A percentile compares a stretch with the other conserved stretches of the same genome.
Evolutionary conservation across 2,329 filamentous ascomycete genomes (phyloP).

Genomic region (Xylariales sp.): DNA sequence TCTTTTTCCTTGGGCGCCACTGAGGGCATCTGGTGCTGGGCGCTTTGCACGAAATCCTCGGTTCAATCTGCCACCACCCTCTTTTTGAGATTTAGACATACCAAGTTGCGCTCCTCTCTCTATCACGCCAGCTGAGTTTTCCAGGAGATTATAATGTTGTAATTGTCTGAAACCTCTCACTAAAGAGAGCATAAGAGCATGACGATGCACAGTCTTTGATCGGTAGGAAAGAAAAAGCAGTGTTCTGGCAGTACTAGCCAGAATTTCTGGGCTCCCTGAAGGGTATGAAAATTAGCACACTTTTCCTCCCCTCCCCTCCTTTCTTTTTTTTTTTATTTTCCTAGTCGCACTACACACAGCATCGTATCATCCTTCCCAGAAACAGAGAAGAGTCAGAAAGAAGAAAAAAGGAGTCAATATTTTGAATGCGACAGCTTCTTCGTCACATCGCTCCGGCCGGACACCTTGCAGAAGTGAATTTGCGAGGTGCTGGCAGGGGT

Average conservation of each 20-base stretch:
- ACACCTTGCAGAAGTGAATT: conserved; percentile 10
- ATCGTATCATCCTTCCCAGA: background rate
- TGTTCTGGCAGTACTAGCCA: too few relatives aligned
- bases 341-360: conserved; percentile 1
- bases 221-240: conserved; percentile 4
- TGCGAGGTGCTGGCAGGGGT: conserved; percentile 6
- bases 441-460: background rate
- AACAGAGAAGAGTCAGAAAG: background rate
- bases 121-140: background rate
- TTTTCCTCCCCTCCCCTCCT: conserved; percentile 1
- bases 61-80: background rate
- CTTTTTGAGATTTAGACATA: conserved; percentile 3
- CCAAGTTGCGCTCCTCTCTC: background rate
- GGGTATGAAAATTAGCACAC: conserved; percentile 10
- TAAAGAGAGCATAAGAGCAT: conserved; percentile 7
- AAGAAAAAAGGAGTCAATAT: background rate
- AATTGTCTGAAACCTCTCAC: conserved; percentile 9
- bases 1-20: too few relatives aligned
- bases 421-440: background rate
- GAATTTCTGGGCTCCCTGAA: conserved; percentile 1
- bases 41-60: background rate
- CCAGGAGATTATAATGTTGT: conserved; percentile 8
- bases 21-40: too few relatives aligned
- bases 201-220: conserved; percentile 3
- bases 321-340: background rate